Evolutionary conservation across 108 stramenopile species (phyloP), one percentile per base, ranked within the genome.

Genomic region (Stephanodiscus minutulus): DNA sequence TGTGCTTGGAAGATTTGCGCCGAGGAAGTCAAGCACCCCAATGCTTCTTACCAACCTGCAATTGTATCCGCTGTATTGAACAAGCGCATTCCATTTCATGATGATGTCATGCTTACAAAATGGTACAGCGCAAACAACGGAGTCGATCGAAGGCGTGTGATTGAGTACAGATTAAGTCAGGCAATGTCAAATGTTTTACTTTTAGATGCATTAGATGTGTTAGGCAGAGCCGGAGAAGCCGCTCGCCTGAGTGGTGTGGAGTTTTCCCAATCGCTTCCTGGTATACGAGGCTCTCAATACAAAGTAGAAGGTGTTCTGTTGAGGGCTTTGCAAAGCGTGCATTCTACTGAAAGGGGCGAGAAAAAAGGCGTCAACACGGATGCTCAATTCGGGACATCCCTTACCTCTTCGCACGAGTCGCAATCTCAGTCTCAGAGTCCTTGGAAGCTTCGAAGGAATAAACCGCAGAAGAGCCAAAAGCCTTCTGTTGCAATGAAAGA

Each of bases 161-260:
- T 96, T 6, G 79, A 89, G 71, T 82, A 93, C 64, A 82, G 77
- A 41, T 57, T 93, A n/a, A 50, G 58, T 17, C 90, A 91, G 64
- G 88, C 88, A 17, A 82, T 82, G 37, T 76, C 89, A 41, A 83
- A 74, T 37, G 69, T 96, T 8, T 61, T 91, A 17, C 61, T 96
- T 7, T 82, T 96, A 65, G 95, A 96, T 83, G 90, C 86, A 17
- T 73, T 96, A 7, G 95, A 96, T 73, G 82, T 96, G 25, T 72
- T 96, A 57, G 95, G 95, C 29, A 76, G 95, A 48, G 92, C 95
- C 17, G 95, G 95, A n/a, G 95, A 96, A 83, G 92, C 92, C 53
- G 92, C 95, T 37, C 67, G 92, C n/a, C 79, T 96, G 24, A 91
- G 91, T 75, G 89, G 91, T 12, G 95, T 96, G 21, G 95, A 96